These are phyloP conservation scores for Astragalus membranaceus DNA, from an alignment of 306 rosid species.

Conservation along the genomic window DNA sequence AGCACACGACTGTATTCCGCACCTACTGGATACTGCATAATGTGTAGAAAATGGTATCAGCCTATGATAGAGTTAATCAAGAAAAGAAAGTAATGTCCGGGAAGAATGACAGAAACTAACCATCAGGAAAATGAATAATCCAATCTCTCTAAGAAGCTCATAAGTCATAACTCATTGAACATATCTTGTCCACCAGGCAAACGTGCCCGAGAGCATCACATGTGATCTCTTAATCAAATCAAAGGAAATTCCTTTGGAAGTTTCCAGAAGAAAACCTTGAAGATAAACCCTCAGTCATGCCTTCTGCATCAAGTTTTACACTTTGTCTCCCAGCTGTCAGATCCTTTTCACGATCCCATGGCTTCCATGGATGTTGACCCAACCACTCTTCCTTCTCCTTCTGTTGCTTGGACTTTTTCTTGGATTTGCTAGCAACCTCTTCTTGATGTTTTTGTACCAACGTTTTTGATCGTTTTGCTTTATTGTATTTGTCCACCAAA, in stretches of 20 bases:
- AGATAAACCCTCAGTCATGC: constrained; percentile 62
- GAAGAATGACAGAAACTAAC: constrained; percentile 8
- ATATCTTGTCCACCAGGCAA: background rate
- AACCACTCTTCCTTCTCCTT: constrained; percentile 63
- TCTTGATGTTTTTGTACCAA: constrained; percentile 70
- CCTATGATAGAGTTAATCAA: background rate
- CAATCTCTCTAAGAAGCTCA: constrained; percentile 11
- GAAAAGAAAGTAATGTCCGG: background rate
- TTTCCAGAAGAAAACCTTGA: constrained; percentile 79
- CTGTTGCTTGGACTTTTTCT: constrained; percentile 57
- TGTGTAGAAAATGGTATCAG: background rate
- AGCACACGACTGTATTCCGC: constrained; percentile 12
- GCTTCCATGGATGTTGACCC: constrained; percentile 96
- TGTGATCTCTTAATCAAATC: background rate
- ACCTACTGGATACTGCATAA: constrained; percentile 13
- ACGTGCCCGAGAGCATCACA: constrained; percentile 6
- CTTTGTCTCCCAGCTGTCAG: constrained; percentile 69
- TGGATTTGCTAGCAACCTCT: constrained; percentile 37
- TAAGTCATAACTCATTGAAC: background rate
- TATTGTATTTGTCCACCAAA: constrained; percentile 79
- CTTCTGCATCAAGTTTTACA: constrained; percentile 60
- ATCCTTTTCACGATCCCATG: constrained; percentile 96
- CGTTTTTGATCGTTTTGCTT: constrained; percentile 73
- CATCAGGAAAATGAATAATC: background rate
- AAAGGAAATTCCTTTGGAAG: constrained; percentile 82